Conservation (phyloP, 371 early-diverging fungal species). For the Lichtheimia ornata region DNA sequence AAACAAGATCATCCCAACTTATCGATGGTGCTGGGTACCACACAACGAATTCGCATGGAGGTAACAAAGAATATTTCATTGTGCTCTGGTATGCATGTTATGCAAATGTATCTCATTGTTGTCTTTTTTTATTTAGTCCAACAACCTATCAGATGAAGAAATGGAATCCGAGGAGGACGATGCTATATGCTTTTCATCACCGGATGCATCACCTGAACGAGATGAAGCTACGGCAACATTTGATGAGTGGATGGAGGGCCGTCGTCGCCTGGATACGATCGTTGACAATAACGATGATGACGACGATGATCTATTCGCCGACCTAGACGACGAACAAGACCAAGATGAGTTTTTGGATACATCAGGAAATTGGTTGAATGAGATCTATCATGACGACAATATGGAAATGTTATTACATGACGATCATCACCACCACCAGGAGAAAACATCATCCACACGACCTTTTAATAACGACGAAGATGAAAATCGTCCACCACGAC, state of each 20-base stretch:
- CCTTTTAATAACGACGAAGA: background rate
- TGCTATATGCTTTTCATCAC: background rate
- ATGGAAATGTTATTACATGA: background rate
- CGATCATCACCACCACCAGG: background rate
- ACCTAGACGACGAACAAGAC: background rate
- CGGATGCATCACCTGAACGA: slow-evolving; percentile 1
- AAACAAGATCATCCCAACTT: slow-evolving; percentile 1
- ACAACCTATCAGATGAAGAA: background rate
- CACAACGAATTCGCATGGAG: background rate
- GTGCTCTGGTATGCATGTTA: too few species aligned
- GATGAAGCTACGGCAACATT: slow-evolving; percentile 1
- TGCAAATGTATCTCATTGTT: background rate
- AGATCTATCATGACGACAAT: background rate
- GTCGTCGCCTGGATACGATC: background rate
- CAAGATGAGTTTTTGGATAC: slow-evolving; percentile 3
- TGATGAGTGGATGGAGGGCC: background rate
- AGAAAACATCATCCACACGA: background rate
- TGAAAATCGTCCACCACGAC: background rate
- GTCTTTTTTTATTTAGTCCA: background rate
- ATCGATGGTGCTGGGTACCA: background rate
- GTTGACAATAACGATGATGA: too few species aligned
- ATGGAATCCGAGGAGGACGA: background rate
- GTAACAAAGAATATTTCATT: background rate
- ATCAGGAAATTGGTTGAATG: background rate
- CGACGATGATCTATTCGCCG: too few species aligned